Evolutionary conservation across 2,329 filamentous ascomycete species (phyloP), one percentile per base, ranked within the genome.

Genomic region (Ophiostoma perfectum): DNA sequence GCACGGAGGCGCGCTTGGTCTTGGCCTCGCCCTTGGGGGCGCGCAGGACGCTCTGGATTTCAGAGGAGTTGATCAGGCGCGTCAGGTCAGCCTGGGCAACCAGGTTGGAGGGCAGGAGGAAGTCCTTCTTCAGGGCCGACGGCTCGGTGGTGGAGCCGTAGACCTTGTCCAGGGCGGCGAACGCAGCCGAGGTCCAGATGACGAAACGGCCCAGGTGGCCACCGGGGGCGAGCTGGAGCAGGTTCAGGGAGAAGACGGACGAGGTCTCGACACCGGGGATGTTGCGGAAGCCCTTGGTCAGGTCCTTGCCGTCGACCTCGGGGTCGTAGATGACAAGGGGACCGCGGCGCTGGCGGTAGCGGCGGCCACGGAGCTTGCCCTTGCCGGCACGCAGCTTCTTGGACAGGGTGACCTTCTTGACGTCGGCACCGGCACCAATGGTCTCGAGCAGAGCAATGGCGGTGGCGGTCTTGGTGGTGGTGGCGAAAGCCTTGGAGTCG

Each of bases 171-270:
- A 99, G 92, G 74, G 94, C 92, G 83, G 93, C 89, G 87, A 99
- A 98, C 74, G 95, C 95, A 74, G 92, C 87, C 67, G 96, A 99
- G 77, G 95, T 95, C 95, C 95, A 99, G 88, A 99, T 87, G 82
- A 99, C 88, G 89, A 99, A 99, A 79, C 95, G 95, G 77, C 95
- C 95, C 76, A 99, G 91, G 85, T 99, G 95, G 78, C 95, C 96
- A 87, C 95, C 95, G 76, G 95, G 95, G 75, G 95, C 95, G 80
- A 99, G 92, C 88, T 99, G 95, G 81, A 99, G 92, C 78, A 98
- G 93, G 89, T 98, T 97, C 78, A 99, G 88, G 74, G 92, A 85
- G 84, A 90, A 93, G 82, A 97, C 93, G 75, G 93, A 90, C 79
- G 87, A 93, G 74, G 93, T 97, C 91, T 99, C 95, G 75, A 98